These are phyloP conservation scores for Rhodotorula sp. DNA, from an alignment of 1,284 basidiomycete genomes.

Conservation along the genomic window DNA sequence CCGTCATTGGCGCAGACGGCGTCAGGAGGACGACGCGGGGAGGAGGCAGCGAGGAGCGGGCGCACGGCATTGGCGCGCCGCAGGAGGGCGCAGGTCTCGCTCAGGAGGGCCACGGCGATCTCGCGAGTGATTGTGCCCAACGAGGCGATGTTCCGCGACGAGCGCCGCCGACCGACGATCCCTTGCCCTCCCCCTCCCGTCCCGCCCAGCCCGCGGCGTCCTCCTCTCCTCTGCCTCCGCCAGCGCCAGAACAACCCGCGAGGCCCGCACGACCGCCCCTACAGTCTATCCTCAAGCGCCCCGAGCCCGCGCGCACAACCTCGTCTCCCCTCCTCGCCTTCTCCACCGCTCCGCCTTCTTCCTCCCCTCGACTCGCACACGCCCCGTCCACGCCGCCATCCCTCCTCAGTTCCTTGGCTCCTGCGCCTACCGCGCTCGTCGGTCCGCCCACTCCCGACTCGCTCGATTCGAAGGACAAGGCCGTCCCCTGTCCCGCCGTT, in stretches of 20 bases:
- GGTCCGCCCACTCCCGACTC: neutral
- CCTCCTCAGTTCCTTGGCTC: neutral
- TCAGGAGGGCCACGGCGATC: rapidly evolving
- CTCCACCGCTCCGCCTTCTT: neutral
- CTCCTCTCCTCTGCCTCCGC: neutral
- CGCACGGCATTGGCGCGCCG: neutral
- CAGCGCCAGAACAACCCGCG: neutral
- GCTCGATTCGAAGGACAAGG: neutral
- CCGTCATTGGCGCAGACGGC: neutral
- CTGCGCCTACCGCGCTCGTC: too few relatives aligned
- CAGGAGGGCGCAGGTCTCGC: neutral
- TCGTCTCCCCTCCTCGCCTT: constrained; percentile 2
- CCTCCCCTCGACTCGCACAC: neutral
- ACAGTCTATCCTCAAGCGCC: constrained; percentile 14
- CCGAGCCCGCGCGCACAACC: neutral
- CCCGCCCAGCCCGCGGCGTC: neutral
- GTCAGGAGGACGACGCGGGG: neutral
- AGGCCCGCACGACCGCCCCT: neutral
- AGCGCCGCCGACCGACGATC: neutral
- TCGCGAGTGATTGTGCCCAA: neutral
- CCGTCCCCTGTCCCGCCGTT: neutral
- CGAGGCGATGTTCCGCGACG: neutral
- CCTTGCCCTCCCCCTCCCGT: neutral
- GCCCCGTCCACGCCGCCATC: neutral
- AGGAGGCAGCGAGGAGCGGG: neutral